Conservation (phyloP, 108 stramenopile genomes). For the Cyclostephanos invisitatus region DNA sequence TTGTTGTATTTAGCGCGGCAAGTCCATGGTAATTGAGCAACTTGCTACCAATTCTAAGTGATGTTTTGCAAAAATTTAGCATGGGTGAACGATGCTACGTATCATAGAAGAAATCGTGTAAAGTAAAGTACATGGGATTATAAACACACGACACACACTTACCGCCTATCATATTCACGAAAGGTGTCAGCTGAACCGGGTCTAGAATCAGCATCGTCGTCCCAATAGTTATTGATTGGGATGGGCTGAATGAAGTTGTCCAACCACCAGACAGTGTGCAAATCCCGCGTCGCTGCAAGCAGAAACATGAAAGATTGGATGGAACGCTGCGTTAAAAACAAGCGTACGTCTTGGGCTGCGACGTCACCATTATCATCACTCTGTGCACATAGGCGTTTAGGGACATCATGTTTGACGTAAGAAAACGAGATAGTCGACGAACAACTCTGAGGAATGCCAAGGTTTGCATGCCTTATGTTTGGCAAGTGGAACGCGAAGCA, state of each 20-base stretch:
- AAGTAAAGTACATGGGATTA: too few species aligned
- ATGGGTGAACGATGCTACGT: constrained; percentile 1
- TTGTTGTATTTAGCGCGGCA: constrained; percentile 64
- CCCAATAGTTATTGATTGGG: constrained; percentile 43
- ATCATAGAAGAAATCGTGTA: too few species aligned
- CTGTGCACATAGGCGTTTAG: background rate
- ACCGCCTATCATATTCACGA: constrained; percentile 41
- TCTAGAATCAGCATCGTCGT: constrained; percentile 22
- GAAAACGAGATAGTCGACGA: background rate
- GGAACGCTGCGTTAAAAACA: constrained; percentile 71
- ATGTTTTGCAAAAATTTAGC: background rate
- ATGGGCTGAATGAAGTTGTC: constrained; percentile 72
- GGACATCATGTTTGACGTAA: background rate
- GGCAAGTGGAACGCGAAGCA: constrained; percentile 11
- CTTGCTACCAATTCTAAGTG: constrained; percentile 38
- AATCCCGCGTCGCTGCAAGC: constrained; percentile 60
- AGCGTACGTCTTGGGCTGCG: constrained; percentile 47
- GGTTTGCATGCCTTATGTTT: background rate
- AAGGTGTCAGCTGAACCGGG: constrained; percentile 35
- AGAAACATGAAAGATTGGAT: constrained; percentile 79
- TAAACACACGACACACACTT: constrained; percentile 4
- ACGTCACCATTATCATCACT: constrained; percentile 7
- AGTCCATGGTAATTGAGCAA: constrained; percentile 70
- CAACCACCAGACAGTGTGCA: constrained; percentile 71
- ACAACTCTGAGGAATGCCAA: background rate